Evolutionary conservation across 2,329 filamentous ascomycete genomes (phyloP), one percentile per base, ranked within the genome.

Genomic region (Paracorniculantispora psalliotae): DNA sequence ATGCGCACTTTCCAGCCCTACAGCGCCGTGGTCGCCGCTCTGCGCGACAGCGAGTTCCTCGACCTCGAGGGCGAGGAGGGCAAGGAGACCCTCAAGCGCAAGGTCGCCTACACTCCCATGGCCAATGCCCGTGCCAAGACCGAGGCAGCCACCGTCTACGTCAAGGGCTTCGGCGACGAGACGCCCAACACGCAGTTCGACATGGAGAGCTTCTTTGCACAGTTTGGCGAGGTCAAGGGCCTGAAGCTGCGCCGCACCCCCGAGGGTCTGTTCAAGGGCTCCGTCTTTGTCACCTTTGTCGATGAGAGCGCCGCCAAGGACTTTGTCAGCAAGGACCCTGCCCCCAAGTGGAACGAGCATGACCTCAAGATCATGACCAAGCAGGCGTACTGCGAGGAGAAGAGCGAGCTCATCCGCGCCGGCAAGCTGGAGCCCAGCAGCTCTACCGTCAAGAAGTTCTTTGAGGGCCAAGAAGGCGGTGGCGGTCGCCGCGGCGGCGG

Each of bases 1-100:
- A 99, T 99, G 96, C 88, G 86, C 65, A 89, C 88, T 68, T 99
- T 97, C 83, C 87, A 94, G 76, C 91, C 91, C 44, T 92, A 92
- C 78, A 86, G 84, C 59, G 88, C 89, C 59, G 84, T 99, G 46
- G 87, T 97, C 61, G 85, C 86, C 56, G 93, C 94, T 37, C 83
- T 97, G 55, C 89, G 88, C 73, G 84, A 89, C 23, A 94, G 90
- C 77, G 80, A 82, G 30, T 76, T 86, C 61, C 81, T 99, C 52
- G 84, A 89, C 7, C 75, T 97, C 57, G 81, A 84, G 58, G 91
- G 94, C 57, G 80, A 88, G 65, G 84, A 92, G 64, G 87, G 86
- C 61, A 74, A 86, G 63, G 86, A 94, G 82, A 80, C 75, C 44
- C 74, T 93, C 68, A 87, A 86, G 71, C 91, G 93, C 77, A 96